Base-by-base conservation (phyloP, 371 early-diverging fungal species). In the Mortierella sp. region DNA sequence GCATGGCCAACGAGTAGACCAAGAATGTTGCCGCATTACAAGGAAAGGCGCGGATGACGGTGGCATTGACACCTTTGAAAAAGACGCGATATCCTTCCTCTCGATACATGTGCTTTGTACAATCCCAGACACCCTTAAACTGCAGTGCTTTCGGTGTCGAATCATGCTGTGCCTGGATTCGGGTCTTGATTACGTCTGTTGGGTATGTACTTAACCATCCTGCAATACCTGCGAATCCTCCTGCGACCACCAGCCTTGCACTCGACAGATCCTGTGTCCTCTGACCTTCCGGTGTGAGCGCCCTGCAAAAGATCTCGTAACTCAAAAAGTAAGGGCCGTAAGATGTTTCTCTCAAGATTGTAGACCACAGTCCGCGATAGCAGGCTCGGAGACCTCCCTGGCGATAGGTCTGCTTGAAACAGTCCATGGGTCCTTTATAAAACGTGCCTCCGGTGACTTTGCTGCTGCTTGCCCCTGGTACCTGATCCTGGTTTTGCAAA, bases 11-110 rank as follows among this genome's bases (percentile, higher is more conserved):
- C 2, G 87, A 85, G 52, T 87, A 90, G 0, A 86, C 87, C 47
- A 83, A 82, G 75, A 94, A 93, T 3, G 92, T 93, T 3, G 92
- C 92, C 4, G 92, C 94, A 64, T 94, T 94, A n/a, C 92, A 92
- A 3, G 94, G 94, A 64, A 94, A 92, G 0, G 93, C 94, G n/a
- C 94, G 81, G 21, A 94, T 78, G 17, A 89, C 82, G 0, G 93
- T 92, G 7, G 93, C 92, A n/a, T 86, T 87, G 31, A 91, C 54
- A 3, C 94, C 94, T 62, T 84, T 79, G 60, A 92, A 92, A 31
- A 93, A 85, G 11, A 87, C 86, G 28, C 86, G 62, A 49, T 80
- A 79, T 1, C 93, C 93, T 69, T 91, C 92, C 52, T 81, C 78
- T 24, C 72, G 70, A 48, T 84, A 90, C 44, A 88, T 83, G 1